Conservation (phyloP, 805 yeast species). For the Pichia phayaonensis region DNA sequence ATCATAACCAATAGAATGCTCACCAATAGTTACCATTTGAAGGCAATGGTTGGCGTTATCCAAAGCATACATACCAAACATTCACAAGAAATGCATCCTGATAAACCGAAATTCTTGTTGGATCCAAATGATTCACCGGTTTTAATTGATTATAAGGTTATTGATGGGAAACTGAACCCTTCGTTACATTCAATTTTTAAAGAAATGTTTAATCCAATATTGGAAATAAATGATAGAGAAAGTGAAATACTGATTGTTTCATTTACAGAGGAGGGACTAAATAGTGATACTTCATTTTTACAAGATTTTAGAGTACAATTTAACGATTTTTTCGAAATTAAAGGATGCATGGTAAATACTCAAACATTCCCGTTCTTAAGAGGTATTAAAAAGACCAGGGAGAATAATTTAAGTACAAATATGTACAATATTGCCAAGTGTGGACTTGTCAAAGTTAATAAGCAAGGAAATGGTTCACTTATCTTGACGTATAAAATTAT, state of each 20-base stretch:
- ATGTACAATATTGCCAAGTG: conserved; percentile 18
- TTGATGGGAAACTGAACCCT: neutral
- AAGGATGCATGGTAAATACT: conserved; percentile 18
- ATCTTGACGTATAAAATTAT: conserved; percentile 11
- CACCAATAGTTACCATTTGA: neutral
- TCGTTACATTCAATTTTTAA: neutral
- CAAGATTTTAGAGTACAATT: neutral
- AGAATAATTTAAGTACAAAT: conserved; percentile 11
- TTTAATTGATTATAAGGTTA: conserved; percentile 5
- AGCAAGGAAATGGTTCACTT: conserved; percentile 15
- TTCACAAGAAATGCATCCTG: neutral
- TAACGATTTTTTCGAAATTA: conserved; percentile 10
- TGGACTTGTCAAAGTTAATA: conserved; percentile 21
- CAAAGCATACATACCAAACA: neutral
- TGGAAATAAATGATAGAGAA: neutral
- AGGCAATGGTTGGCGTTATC: neutral
- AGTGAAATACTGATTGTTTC: conserved; percentile 1
- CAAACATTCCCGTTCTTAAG: conserved; percentile 19
- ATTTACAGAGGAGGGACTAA: conserved; percentile 5
- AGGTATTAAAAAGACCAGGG: conserved; percentile 5
- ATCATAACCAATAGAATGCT: neutral
- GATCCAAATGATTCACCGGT: conserved; percentile 4
- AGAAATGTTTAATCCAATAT: neutral
- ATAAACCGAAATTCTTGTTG: neutral
- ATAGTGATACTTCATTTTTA: conserved; percentile 1